Evolutionary conservation across 2,329 filamentous ascomycete species (phyloP).

Genomic region (Stemphylium lycopersici): DNA sequence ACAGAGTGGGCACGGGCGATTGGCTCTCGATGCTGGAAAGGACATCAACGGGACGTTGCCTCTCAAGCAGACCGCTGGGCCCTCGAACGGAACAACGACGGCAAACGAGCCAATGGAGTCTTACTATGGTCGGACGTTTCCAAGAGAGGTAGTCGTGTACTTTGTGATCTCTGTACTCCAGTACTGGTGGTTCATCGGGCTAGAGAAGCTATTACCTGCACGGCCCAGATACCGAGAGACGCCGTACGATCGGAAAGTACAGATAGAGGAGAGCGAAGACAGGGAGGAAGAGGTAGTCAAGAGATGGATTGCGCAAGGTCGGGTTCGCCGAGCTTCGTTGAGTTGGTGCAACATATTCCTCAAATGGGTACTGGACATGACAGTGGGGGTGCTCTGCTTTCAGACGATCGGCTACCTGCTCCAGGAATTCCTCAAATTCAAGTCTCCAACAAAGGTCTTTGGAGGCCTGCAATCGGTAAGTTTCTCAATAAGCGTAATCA

Average conservation of each 20-base stretch:
- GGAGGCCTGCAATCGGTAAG: conserved; percentile 7
- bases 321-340: conserved; percentile 19
- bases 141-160: conserved; percentile 2
- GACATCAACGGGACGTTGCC: neutral
- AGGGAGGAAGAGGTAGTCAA: conserved; percentile 25
- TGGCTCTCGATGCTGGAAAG: no score
- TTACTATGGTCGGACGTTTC: conserved; percentile 13
- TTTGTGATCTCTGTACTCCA: conserved; percentile 9
- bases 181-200: conserved; percentile 21
- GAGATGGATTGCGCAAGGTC: conserved; percentile 24
- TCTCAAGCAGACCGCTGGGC: neutral
- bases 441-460: conserved; percentile 4
- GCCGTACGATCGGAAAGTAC: neutral
- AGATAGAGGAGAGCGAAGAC: conserved; percentile 14
- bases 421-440: conserved; percentile 3
- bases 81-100: conserved; percentile 1
- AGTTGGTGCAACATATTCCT: conserved; percentile 25
- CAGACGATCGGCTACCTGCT: neutral
- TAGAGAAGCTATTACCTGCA: conserved; percentile 20
- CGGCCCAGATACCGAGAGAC: conserved; percentile 4
- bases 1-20: no score
- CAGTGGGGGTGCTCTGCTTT: conserved; percentile 11
- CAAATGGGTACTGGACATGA: conserved; percentile 23
- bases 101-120: neutral
- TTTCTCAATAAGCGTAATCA: neutral